Base-by-base conservation (phyloP, 768 basidiomycete genomes). In the Boletus edulis region DNA sequence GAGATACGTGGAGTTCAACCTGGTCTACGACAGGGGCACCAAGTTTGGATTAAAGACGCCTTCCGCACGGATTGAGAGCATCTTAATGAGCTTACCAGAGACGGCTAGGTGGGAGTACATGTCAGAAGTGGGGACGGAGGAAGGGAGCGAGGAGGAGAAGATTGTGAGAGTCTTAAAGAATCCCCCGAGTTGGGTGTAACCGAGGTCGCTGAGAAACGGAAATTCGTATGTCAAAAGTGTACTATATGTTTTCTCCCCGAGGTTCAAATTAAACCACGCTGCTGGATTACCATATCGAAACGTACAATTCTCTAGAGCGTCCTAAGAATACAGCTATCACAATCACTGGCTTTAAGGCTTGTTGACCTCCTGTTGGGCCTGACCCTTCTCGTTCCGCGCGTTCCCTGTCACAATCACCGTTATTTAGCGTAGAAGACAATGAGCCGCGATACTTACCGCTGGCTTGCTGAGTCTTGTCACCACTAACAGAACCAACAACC, bases 1-100 rank as follows among this genome's bases (percentile, higher is more conserved):
- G 1, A 80, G 95, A 58, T 96, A 98, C 66, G 96, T 96, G 49
- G 96, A 99, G 70, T 99, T 94, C 74, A 94, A 94, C 69, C 70
- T 95, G 58, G 84, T 94, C 12, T 84, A 87, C 59, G 92, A 94
- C 64, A 78, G 92, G 43, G 92, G 92, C 1, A 94, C 92, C 22
- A 93, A 89, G 67, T 95, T 92, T 61, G 91, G 91, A 8, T 73
- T 93, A 56, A 82, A 81, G 73, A 91, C 89, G 3, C 92, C 91
- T 27, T 89, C 90, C 20, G 89, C 91, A 11, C 76, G 93, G 59
- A 87, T 94, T 18, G 93, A 95, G 75, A 91, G 90, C 68, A 91
- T 94, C 53, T 69, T 94, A 38, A 94, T 94, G 91, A 91, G 86
- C 69, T 72, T 95, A 49, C 93, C 93, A 0, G 86, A 93, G 72